Percentiles rank a stretch among this genome's conserved stretches.
Evolutionary conservation across 2,329 filamentous ascomycete genomes (phyloP).

Genomic region (Furcasterigmium furcatum): DNA sequence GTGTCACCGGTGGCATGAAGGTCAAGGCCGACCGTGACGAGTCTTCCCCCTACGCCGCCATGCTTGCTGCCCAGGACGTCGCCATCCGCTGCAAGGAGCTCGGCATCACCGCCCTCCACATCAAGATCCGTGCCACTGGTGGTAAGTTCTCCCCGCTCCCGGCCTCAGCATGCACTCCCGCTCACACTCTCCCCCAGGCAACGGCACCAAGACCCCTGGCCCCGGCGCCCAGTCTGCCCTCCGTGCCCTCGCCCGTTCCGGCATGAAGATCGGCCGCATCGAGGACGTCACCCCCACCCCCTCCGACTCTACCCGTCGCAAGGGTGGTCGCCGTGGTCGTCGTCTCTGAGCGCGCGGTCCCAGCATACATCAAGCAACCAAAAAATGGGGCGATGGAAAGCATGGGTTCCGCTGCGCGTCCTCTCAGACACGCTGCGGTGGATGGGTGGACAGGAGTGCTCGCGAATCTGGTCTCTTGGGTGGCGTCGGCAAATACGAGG

Average conservation of each 20-base stretch:
- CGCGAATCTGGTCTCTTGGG: constrained; percentile 49
- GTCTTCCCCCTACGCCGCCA: constrained; percentile 99
- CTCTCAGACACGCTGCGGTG: constrained; percentile 8
- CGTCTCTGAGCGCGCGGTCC: constrained; percentile 74
- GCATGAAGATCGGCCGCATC: constrained; percentile 99
- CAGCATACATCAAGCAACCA: constrained; percentile 12
- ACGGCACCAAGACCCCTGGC: constrained; percentile 99
- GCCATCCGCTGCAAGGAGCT: constrained; percentile 77
- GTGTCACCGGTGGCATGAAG: constrained; percentile 99
- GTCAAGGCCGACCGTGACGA: constrained; percentile 99
- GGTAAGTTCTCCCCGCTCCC: constrained; percentile 51
- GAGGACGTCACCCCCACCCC: constrained; percentile 99
- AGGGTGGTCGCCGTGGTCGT: constrained; percentile 99
- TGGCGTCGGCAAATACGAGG: constrained; percentile 70
- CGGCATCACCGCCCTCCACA: constrained; percentile 89
- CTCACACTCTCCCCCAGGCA: constrained; percentile 55
- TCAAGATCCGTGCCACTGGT: constrained; percentile 99
- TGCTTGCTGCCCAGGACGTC: constrained; percentile 99
- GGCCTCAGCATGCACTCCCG: not conserved
- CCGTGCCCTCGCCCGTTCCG: constrained; percentile 95
- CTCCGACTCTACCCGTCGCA: constrained; percentile 98
- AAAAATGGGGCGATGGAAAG: constrained; percentile 1
- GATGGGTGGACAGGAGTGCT: constrained; percentile 28
- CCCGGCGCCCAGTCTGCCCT: constrained; percentile 99
- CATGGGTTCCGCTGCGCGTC: constrained; percentile 2